Percentiles rank a stretch among this genome's conserved stretches.
Conservation (phyloP, 495 filamentous ascomycete species). For the Usnea hakonensis region DNA sequence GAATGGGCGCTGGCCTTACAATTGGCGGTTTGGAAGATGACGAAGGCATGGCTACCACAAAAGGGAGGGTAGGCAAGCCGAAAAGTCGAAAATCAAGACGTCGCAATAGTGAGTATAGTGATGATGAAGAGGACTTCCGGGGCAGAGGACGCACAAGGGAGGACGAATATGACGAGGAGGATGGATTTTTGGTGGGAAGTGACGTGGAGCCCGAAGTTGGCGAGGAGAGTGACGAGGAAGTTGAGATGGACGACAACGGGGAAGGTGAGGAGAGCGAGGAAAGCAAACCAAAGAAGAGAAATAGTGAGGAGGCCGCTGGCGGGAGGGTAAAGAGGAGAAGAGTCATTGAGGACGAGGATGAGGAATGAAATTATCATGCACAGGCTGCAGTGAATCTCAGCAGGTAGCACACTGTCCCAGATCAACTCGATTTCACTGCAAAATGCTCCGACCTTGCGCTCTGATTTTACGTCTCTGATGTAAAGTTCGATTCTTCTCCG, state of each 20-base stretch:
- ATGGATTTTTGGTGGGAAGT: conserved; percentile 69
- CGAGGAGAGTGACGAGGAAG: conserved; percentile 54
- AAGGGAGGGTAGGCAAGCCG: conserved; percentile 32
- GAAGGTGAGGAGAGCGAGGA: conserved; percentile 53
- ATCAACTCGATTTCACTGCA: too few species aligned
- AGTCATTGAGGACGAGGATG: conserved; percentile 26
- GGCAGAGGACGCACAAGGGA: conserved; percentile 54
- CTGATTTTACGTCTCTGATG: too few species aligned
- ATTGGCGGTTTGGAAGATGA: conserved; percentile 69
- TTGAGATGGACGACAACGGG: conserved; percentile 51
- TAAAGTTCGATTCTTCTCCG: too few species aligned
- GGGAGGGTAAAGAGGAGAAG: conserved; percentile 24
- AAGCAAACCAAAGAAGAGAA: conserved; percentile 26
- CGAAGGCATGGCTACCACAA: conserved; percentile 41
- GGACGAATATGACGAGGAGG: conserved; percentile 79
- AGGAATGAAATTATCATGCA: conserved; percentile 8
- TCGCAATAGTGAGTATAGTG: conserved; percentile 46
- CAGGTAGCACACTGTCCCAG: too few species aligned
- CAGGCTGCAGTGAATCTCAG: not conserved
- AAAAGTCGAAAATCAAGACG: conserved; percentile 39
- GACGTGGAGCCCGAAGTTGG: conserved; percentile 59
- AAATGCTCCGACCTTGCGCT: too few species aligned
- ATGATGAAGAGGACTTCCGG: conserved; percentile 54
- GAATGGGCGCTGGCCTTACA: conserved; percentile 53
- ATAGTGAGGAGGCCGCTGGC: conserved; percentile 17